Evolutionary conservation across 352 stramenopile genomes (phyloP).

Genomic region (Globisporangium viniferum): DNA sequence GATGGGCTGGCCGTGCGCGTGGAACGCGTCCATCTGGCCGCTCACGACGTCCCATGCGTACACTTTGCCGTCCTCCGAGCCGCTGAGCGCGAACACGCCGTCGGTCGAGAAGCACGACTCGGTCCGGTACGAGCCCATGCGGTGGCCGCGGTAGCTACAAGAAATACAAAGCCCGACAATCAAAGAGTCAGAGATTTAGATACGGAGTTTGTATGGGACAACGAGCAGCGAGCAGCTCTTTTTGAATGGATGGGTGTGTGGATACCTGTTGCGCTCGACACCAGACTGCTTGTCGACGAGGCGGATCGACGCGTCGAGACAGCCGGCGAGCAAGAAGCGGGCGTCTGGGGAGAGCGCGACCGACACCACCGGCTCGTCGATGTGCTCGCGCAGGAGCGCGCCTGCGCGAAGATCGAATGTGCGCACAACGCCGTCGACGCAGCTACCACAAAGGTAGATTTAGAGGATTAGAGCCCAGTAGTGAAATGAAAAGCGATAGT

Average conservation of each 20-base stretch:
- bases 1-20: slow-evolving; percentile 61
- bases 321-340: slow-evolving; percentile 75
- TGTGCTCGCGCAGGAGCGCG: slow-evolving; percentile 64
- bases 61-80: slow-evolving; percentile 72
- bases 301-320: slow-evolving; percentile 66
- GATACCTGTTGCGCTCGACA: slow-evolving; percentile 67
- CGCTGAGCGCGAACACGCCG: slow-evolving; percentile 63
- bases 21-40: slow-evolving; percentile 34
- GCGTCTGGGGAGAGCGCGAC: slow-evolving; percentile 69
- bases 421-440: slow-evolving; percentile 79
- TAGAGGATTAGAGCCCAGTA: neutral
- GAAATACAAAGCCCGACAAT: neutral
- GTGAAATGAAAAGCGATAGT: neutral
- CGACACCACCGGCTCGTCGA: slow-evolving; percentile 77
- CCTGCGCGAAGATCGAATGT: slow-evolving; percentile 83
- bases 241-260: neutral
- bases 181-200: slow-evolving; percentile 2
- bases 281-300: slow-evolving; percentile 72
- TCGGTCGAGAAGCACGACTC: slow-evolving; percentile 66
- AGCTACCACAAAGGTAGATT: slow-evolving; percentile 19
- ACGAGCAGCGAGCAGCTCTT: neutral
- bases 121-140: slow-evolving; percentile 63
- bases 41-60: slow-evolving; percentile 65
- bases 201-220: neutral
- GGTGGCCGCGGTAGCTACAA: slow-evolving; percentile 61